Conservation (phyloP, 148 eudicot species). For the Euryodendron excelsum region DNA sequence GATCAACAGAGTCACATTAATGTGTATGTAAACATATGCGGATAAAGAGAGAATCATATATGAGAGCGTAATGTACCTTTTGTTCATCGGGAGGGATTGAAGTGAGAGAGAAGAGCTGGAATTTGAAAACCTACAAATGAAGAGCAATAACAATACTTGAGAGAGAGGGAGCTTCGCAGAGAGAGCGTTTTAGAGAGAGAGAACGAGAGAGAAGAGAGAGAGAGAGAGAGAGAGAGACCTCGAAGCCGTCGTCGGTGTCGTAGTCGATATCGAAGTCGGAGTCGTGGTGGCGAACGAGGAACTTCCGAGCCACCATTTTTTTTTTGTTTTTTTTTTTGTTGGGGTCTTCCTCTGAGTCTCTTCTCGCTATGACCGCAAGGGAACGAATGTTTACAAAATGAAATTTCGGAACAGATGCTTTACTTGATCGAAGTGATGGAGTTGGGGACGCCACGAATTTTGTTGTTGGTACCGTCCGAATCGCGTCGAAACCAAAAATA, state of each 20-base stretch:
- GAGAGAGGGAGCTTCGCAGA: too few species aligned
- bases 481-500: too few species aligned
- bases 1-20: not conserved
- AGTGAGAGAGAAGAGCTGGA: slow-evolving; percentile 94
- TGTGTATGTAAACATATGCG: not conserved
- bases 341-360: too few species aligned
- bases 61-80: slow-evolving; percentile 34
- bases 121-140: slow-evolving; percentile 65
- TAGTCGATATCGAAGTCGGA: slow-evolving; percentile 79
- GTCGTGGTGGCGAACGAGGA: slow-evolving; percentile 52
- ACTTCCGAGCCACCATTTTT: slow-evolving; percentile 71
- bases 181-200: not conserved
- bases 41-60: not conserved
- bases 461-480: too few species aligned
- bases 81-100: slow-evolving; percentile 88
- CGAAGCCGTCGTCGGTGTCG: slow-evolving; percentile 86
- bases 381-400: too few species aligned
- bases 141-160: not conserved
- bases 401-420: too few species aligned
- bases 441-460: too few species aligned
- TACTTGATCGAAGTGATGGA: too few species aligned
- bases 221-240: slow-evolving; percentile 45
- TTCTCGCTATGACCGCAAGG: too few species aligned
- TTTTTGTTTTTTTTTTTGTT: not conserved
- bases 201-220: slow-evolving; percentile 24